A percentile compares a stretch with the other conserved stretches of the same genome.
Evolutionary conservation across 805 yeast genomes (phyloP).

Genomic region (Metschnikowia sp.): DNA sequence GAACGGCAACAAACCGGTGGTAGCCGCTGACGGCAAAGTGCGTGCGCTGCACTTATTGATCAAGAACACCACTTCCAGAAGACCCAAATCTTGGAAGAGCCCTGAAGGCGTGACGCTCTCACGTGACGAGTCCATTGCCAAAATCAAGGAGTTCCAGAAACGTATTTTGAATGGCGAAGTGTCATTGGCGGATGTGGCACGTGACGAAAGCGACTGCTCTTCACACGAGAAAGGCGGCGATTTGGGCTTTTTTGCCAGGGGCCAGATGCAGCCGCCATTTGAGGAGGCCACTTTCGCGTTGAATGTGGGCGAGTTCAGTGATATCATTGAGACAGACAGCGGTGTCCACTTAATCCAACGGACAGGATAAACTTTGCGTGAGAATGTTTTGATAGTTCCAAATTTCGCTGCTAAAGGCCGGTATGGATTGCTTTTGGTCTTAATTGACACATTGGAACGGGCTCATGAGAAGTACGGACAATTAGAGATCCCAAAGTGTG

Average conservation of each 20-base stretch:
- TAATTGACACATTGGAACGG: no score
- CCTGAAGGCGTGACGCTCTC: slow-evolving; percentile 67
- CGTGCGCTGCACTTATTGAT: slow-evolving; percentile 79
- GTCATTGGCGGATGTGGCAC: slow-evolving; percentile 68
- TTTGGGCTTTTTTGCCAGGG: slow-evolving; percentile 81
- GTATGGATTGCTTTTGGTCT: no score
- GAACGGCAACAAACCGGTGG: slow-evolving; percentile 29
- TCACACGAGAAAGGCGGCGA: slow-evolving; percentile 89
- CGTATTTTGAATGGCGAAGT: slow-evolving; percentile 62
- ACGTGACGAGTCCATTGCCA: slow-evolving; percentile 78
- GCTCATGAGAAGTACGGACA: no score
- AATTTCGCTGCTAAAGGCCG: no score
- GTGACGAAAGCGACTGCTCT: slow-evolving; percentile 83
- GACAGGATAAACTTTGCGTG: slow-evolving; percentile 49
- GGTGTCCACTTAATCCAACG: slow-evolving; percentile 89
- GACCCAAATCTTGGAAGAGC: slow-evolving; percentile 90
- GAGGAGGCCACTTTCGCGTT: slow-evolving; percentile 83
- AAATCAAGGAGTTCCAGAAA: slow-evolving; percentile 54
- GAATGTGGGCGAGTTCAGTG: slow-evolving; percentile 79
- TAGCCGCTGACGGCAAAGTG: slow-evolving; percentile 51
- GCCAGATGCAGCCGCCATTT: slow-evolving; percentile 94
- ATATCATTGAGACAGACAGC: slow-evolving; percentile 81
- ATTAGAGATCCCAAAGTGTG: no score
- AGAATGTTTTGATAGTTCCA: not conserved
- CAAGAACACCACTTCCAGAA: slow-evolving; percentile 78